Base-by-base conservation (phyloP, 495 filamentous ascomycete genomes). In the Clohesyomyces aquaticus region DNA sequence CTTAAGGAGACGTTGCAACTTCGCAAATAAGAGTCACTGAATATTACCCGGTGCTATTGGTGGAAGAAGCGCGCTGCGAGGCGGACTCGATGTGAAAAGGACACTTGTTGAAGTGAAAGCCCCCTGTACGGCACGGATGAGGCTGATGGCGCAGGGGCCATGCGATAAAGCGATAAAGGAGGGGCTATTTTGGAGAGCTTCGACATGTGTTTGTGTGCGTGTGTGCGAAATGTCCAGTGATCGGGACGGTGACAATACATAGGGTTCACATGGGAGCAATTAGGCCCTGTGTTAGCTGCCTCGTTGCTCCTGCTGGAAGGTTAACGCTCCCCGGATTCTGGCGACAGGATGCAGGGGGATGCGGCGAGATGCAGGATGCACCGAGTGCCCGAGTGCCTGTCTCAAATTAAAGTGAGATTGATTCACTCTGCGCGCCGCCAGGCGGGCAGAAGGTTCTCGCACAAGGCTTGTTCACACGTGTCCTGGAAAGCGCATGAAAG, bases 41-140 rank as follows among this genome's bases (percentile, higher is more conserved):
- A 32, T 3, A 26, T 12, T 10, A 49, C 23, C 23, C 9, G 1
- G 12, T 16, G 25, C 25, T 14, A 58, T 49, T 50, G 27, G 46
- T 16, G 56, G 43, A 18, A 8, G 32, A 25, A 50, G 27, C 43
- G 25, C 26, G 43, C 16, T 18, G 16, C 16, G 32, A 21, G 28
- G 22, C 19, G 19, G n/a, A 19, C 16, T 18, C 38, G 59, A 19
- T 56, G 56, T 45, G 63, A 56, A 67, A 49, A 67, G 64, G 64
- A 67, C 64, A 67, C 57, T 25, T 67, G n/a, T n/a, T n/a, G 50
- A 41, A 61, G 28, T 23, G 6, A 49, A 21, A 18, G 12, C 11
- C 23, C 41, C 35, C 51, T 48, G 50, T 12, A n/a, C 19, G 19
- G 32, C 2, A 25, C 23, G 18, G 47, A 25, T 43, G 38, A 55